Conservation (phyloP, 768 basidiomycete genomes). For the Paxillus rubicundulus region DNA sequence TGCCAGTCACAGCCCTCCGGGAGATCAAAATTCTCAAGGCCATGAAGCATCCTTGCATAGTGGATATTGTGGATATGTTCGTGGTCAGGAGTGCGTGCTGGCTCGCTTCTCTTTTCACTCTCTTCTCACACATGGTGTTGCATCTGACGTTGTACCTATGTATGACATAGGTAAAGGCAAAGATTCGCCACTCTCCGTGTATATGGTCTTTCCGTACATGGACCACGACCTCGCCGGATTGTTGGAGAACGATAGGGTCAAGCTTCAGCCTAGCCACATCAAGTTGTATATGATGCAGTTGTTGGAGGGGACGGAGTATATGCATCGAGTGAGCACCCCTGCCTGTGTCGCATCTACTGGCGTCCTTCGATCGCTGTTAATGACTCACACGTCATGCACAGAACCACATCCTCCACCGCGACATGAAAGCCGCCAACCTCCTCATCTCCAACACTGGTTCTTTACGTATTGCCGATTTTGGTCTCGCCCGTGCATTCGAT, state of each 20-base stretch:
- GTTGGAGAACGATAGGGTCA: conserved; percentile 87
- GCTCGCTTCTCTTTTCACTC: not conserved
- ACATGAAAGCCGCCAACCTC: conserved; percentile 98
- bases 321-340: conserved; percentile 72
- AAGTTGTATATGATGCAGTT: conserved; percentile 97
- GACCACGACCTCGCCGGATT: conserved; percentile 97
- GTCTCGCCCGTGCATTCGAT: conserved; percentile 84
- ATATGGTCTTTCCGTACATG: conserved; percentile 99
- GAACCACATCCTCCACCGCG: conserved; percentile 97
- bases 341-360: not conserved
- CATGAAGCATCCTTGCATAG: conserved; percentile 80
- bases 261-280: conserved; percentile 78
- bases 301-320: conserved; percentile 93
- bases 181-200: conserved; percentile 73
- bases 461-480: conserved; percentile 93
- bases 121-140: not conserved
- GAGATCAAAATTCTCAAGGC: conserved; percentile 97
- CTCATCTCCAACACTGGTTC: conserved; percentile 86
- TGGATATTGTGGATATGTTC: conserved; percentile 91
- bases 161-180: conserved; percentile 46
- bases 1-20: conserved; percentile 93
- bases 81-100: conserved; percentile 66
- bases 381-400: conserved; percentile 31
- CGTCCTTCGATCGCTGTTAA: not conserved
- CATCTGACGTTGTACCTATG: conserved; percentile 3